These are phyloP conservation scores for Potentilla sterilis DNA, from an alignment of 306 rosid species.

Conservation along the genomic window DNA sequence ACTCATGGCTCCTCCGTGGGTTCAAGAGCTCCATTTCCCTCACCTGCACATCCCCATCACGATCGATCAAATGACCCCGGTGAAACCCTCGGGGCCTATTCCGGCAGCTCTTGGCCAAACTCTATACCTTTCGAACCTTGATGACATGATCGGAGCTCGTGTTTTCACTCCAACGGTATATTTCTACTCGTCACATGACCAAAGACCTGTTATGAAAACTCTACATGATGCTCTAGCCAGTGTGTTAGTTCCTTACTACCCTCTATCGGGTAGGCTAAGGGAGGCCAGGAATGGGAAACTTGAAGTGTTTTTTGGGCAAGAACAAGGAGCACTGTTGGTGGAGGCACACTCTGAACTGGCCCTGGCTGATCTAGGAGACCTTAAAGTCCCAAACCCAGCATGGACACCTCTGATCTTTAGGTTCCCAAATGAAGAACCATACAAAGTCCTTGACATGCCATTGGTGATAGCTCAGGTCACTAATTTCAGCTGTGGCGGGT, in stretches of 20 bases:
- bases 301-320: slow-evolving; percentile 68
- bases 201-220: slow-evolving; percentile 33
- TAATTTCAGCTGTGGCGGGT: slow-evolving; percentile 69
- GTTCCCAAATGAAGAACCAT: slow-evolving; percentile 73
- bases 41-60: slow-evolving; percentile 46
- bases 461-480: slow-evolving; percentile 83
- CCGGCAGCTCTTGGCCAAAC: slow-evolving; percentile 34
- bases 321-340: slow-evolving; percentile 74
- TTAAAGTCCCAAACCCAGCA: slow-evolving; percentile 75
- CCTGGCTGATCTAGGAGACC: slow-evolving; percentile 55
- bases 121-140: slow-evolving; percentile 80
- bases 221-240: slow-evolving; percentile 57
- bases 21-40: slow-evolving; percentile 77
- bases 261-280: slow-evolving; percentile 77
- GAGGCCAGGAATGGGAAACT: slow-evolving; percentile 67
- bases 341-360: slow-evolving; percentile 59
- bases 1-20: slow-evolving; percentile 72
- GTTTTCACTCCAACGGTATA: slow-evolving; percentile 86
- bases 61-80: slow-evolving; percentile 31
- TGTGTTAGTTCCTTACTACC: slow-evolving; percentile 84
- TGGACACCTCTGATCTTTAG: slow-evolving; percentile 86
- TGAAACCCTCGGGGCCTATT: slow-evolving; percentile 55
- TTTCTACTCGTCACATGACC: slow-evolving; percentile 41
- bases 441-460: slow-evolving; percentile 86
- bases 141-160: slow-evolving; percentile 70